Evolutionary conservation across 2,329 filamentous ascomycete genomes (phyloP), one percentile per base, ranked within the genome.

Genomic region (Alternaria triticimaculans): DNA sequence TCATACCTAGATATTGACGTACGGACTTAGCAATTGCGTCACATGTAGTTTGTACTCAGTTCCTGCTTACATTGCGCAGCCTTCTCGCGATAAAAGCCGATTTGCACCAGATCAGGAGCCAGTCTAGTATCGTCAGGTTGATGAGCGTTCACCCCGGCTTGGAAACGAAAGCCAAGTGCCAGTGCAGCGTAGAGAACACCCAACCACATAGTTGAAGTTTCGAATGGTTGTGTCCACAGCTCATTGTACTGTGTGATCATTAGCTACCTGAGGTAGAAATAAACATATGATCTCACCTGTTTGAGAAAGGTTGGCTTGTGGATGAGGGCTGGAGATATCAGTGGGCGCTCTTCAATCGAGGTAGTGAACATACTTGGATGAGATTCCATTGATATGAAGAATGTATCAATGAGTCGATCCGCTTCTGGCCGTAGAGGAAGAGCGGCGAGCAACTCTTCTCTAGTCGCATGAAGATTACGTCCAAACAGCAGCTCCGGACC

Each of bases 151-250:
- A 72, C 41, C 15, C 64, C 60, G n/a, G 65, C 62, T 25, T 74
- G 71, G 30, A 76, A 75, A 14, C 73, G 72, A 26, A 68, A 70
- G 2, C 73, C 72, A 2, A 76, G 60, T 26, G 72, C 63, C n/a
- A 84, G 74, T 55, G 81, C 76, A 48, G 75, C 73, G 66, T 84
- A 85, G 8, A 84, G 63, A 2, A 83, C 72, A 4, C 82, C 82
- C 18, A 84, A 64, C 83, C 83, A 85, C 66, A 81, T 79, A 9
- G 81, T 76, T 0, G 82, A 72, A 3, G 76, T 75, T 18, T 69
- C 69, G 10, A 73, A 76, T 2, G 80, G 81, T 41, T 78, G 72
- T n/a, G 63, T 57, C 83, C 83, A 85, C 64, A 85, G 84, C 3
- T 66, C 53, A 26, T 80, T 76, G 57, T 84, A 84, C 79, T 83